Evolutionary conservation across 805 yeast genomes (phyloP).

Genomic region (Hanseniaspora pseudoguilliermondii): DNA sequence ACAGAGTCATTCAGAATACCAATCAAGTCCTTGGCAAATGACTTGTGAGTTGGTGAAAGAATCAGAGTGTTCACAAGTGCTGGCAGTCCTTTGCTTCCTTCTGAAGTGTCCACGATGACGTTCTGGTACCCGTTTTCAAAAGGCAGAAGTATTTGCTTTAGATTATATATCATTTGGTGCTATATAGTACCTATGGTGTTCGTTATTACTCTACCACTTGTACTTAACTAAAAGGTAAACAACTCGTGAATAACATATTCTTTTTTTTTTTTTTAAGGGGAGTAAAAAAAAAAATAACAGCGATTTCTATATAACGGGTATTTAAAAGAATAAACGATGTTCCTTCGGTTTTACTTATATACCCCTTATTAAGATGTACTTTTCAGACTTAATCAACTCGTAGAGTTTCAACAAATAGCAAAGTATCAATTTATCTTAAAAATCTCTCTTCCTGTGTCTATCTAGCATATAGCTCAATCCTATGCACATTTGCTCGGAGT

Average conservation of each 20-base stretch:
- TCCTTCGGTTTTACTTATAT: too few species aligned
- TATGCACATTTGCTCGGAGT: conserved; percentile 16
- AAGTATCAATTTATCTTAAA: neutral
- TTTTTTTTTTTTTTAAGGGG: too few species aligned
- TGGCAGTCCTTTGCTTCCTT: conserved; percentile 9
- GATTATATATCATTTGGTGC: neutral
- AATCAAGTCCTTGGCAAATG: neutral
- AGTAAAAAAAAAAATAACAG: too few species aligned
- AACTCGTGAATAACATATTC: too few species aligned
- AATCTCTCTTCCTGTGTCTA: neutral
- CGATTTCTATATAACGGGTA: too few species aligned
- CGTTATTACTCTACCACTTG: too few species aligned
- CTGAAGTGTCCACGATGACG: neutral
- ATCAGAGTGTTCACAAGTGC: conserved; percentile 4
- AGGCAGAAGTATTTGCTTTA: conserved; percentile 4
- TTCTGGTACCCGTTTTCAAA: conserved; percentile 9
- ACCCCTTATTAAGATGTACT: too few species aligned
- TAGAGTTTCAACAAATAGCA: too few species aligned
- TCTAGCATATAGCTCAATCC: neutral
- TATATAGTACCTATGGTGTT: neutral
- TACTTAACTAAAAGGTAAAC: too few species aligned
- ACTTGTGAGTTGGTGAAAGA: neutral
- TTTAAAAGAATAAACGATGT: too few species aligned
- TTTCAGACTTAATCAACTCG: too few species aligned
- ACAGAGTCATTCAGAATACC: neutral